phyloP scores from a whole-genome alignment of 139 green algal species.

The Chlamydomonas eustigma region DNA sequence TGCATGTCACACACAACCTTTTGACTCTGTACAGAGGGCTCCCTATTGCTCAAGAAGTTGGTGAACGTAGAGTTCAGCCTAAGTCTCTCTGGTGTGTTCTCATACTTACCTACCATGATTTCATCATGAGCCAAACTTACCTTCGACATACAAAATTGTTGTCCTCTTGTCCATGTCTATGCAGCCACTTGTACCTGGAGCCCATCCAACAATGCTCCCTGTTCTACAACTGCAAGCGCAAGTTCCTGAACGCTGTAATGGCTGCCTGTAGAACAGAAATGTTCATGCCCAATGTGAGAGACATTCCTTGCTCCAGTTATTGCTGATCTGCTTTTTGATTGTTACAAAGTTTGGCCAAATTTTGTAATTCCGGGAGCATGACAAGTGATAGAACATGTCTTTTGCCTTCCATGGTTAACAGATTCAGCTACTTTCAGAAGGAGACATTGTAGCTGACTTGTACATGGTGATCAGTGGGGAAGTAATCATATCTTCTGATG shows the following conservation, averaged over 20 bases:
- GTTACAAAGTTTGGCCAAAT: no score
- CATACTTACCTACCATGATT: no score
- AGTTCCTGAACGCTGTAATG: slow-evolving; percentile 59
- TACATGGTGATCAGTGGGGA: slow-evolving; percentile 16
- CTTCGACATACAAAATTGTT: no score
- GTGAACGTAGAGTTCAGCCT: no score
- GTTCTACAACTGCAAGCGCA: slow-evolving; percentile 43
- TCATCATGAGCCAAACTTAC: no score
- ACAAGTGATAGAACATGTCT: neutral
- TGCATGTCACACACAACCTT: no score
- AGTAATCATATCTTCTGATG: neutral
- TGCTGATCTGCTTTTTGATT: no score
- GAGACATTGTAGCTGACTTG: slow-evolving; percentile 22
- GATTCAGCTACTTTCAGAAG: slow-evolving; percentile 23
- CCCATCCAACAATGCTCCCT: slow-evolving; percentile 46
- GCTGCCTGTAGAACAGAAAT: slow-evolving; percentile 45
- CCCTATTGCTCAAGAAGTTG: no score
- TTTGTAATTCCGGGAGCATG: no score
- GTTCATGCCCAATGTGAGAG: slow-evolving; percentile 44
- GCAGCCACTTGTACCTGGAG: slow-evolving; percentile 39
- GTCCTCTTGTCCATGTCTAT: neutral
- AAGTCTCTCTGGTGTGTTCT: no score
- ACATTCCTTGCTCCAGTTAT: no score
- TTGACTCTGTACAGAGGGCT: no score
- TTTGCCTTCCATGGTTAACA: neutral